Evolutionary conservation across 345 rosid genomes (phyloP).

Genomic region (Arabis hirsuta): DNA sequence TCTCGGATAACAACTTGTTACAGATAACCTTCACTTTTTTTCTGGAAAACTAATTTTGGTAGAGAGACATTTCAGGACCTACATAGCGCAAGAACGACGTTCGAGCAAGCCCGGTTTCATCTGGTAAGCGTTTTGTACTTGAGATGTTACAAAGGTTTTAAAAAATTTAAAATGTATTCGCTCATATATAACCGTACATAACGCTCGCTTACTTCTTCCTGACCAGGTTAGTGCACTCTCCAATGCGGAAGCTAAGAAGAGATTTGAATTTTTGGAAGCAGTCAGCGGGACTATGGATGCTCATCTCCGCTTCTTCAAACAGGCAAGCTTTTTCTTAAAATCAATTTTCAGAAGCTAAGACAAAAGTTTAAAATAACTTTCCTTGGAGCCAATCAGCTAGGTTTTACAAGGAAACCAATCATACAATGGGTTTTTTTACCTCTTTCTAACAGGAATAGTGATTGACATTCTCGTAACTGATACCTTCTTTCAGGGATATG

Average conservation of each 20-base stretch:
- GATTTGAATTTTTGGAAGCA: slow-evolving; percentile 72
- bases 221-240: slow-evolving; percentile 70
- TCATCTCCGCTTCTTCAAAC: slow-evolving; percentile 73
- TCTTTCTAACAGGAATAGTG: not conserved
- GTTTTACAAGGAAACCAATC: slow-evolving; percentile 16
- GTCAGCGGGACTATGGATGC: slow-evolving; percentile 77
- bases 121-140: slow-evolving; percentile 49
- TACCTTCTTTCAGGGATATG: slow-evolving; percentile 64
- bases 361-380: not conserved
- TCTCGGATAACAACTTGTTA: slow-evolving; percentile 20
- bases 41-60: slow-evolving; percentile 50
- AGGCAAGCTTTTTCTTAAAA: slow-evolving; percentile 47
- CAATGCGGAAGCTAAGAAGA: slow-evolving; percentile 67
- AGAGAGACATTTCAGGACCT: slow-evolving; percentile 69
- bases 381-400: slow-evolving; percentile 11
- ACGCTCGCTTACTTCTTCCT: slow-evolving; percentile 27
- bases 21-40: slow-evolving; percentile 39
- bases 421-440: slow-evolving; percentile 1
- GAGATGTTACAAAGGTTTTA: not conserved
- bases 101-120: slow-evolving; percentile 75
- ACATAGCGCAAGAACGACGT: slow-evolving; percentile 63
- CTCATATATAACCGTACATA: slow-evolving; percentile 12
- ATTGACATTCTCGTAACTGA: slow-evolving; percentile 19
- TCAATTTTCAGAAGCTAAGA: slow-evolving; percentile 16
- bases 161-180: not conserved